Conservation (phyloP, 768 basidiomycete species). For the Glaciozyma antarctica region DNA sequence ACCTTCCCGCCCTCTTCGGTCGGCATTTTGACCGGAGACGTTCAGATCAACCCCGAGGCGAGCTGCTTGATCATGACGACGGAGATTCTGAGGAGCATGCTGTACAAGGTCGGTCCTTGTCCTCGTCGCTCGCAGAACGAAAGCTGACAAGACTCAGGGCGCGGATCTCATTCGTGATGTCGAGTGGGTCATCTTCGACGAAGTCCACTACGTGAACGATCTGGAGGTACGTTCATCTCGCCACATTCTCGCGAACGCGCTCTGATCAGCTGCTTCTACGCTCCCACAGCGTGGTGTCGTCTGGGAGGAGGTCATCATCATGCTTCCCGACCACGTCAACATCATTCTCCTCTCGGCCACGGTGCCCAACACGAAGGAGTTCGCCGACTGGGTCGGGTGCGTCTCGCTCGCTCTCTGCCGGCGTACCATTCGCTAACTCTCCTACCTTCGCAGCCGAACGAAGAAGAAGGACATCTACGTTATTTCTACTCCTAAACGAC, state of each 20-base stretch:
- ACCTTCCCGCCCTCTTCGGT: slow-evolving; percentile 85
- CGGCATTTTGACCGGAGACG: slow-evolving; percentile 95
- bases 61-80: slow-evolving; percentile 96
- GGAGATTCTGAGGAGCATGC: slow-evolving; percentile 94
- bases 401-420: slow-evolving; percentile 34
- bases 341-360: slow-evolving; percentile 96
- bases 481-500: slow-evolving; percentile 89
- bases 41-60: slow-evolving; percentile 97
- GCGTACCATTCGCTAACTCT: neutral
- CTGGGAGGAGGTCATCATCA: slow-evolving; percentile 99
- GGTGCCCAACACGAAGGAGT: slow-evolving; percentile 94
- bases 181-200: slow-evolving; percentile 98
- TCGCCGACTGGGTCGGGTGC: slow-evolving; percentile 98
- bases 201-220: slow-evolving; percentile 99
- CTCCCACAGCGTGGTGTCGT: slow-evolving; percentile 78
- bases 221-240: slow-evolving; percentile 58
- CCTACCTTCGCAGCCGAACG: slow-evolving; percentile 58
- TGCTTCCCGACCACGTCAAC: slow-evolving; percentile 96
- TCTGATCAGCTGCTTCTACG: slow-evolving; percentile 9
- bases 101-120: slow-evolving; percentile 84
- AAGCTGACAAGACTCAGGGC: slow-evolving; percentile 51
- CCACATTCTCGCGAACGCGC: neutral
- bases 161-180: slow-evolving; percentile 97
- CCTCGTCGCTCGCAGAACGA: no score
- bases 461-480: slow-evolving; percentile 99